Evolutionary conservation across 2,329 filamentous ascomycete species (phyloP).

Genomic region (Penicillium janthinellum): DNA sequence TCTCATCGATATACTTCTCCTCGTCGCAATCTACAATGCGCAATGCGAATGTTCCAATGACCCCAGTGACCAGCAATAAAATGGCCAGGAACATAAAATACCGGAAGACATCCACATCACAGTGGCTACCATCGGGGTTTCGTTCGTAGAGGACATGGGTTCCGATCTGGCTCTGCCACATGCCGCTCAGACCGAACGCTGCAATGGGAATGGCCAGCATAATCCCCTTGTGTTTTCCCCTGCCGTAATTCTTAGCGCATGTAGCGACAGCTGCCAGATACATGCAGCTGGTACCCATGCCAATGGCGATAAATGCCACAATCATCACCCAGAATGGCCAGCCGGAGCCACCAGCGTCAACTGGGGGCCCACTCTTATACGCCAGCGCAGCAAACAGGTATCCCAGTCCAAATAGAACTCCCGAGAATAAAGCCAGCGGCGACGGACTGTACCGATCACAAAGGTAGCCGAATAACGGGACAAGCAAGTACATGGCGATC

Average conservation of each 20-base stretch:
- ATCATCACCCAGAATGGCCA: conserved; percentile 85
- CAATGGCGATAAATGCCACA: conserved; percentile 78
- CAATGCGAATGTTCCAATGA: conserved; percentile 73
- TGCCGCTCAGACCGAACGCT: conserved; percentile 87
- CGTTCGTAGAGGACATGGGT: conserved; percentile 75
- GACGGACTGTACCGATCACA: conserved; percentile 87
- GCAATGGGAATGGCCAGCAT: conserved; percentile 90
- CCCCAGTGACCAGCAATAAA: conserved; percentile 69
- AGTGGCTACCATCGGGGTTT: conserved; percentile 60
- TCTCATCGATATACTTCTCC: conserved; percentile 79
- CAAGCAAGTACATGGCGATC: conserved; percentile 87
- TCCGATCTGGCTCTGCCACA: conserved; percentile 92
- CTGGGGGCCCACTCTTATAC: conserved; percentile 64
- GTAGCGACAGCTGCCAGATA: conserved; percentile 91
- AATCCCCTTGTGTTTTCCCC: conserved; percentile 81
- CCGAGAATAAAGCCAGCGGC: conserved; percentile 72
- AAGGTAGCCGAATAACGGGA: conserved; percentile 83
- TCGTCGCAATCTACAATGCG: conserved; percentile 78
- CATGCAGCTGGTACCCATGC: conserved; percentile 81
- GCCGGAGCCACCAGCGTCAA: conserved; percentile 54
- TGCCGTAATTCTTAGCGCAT: conserved; percentile 96
- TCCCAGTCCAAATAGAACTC: conserved; percentile 73
- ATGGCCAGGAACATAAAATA: conserved; percentile 85
- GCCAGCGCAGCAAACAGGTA: conserved; percentile 82
- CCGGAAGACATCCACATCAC: conserved; percentile 71